Conservation (phyloP, 2,329 filamentous ascomycete genomes). For the Arthrinium puccinioides region DNA sequence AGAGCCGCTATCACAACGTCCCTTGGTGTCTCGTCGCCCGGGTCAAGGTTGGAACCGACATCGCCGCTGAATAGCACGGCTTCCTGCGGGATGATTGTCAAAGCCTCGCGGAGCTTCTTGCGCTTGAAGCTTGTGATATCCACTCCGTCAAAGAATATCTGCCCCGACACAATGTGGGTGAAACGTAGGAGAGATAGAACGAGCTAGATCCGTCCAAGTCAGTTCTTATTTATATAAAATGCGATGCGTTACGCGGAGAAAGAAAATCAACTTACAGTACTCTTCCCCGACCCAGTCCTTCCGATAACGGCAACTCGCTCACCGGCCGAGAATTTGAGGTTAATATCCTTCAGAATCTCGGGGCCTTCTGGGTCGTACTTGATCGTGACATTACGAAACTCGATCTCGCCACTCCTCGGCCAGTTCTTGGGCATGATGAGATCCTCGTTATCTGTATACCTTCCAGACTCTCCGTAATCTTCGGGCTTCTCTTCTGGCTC, state of each 20-base stretch:
- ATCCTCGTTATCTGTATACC: constrained; percentile 31
- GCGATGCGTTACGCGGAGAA: too few species aligned
- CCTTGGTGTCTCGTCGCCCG: constrained; percentile 48
- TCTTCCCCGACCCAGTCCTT: constrained; percentile 77
- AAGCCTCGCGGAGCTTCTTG: constrained; percentile 41
- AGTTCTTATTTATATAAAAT: too few species aligned
- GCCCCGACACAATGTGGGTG: constrained; percentile 41
- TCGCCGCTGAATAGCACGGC: constrained; percentile 47
- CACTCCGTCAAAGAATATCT: constrained; percentile 47
- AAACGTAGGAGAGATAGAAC: constrained; percentile 49
- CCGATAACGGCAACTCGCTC: constrained; percentile 75
- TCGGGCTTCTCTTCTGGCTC: constrained; percentile 37
- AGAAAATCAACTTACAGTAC: constrained; percentile 59
- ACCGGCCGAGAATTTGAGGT: constrained; percentile 51
- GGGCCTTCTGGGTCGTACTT: constrained; percentile 37
- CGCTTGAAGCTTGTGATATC: constrained; percentile 47
- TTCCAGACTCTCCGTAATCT: constrained; percentile 29
- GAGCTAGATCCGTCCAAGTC: too few species aligned
- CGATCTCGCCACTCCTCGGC: constrained; percentile 39
- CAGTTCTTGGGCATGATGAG: constrained; percentile 33
- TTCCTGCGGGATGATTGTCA: constrained; percentile 54
- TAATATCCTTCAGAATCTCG: constrained; percentile 43
- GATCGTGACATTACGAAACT: constrained; percentile 43
- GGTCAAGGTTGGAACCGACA: constrained; percentile 54
- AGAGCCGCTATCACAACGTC: constrained; percentile 50